Evolutionary conservation across 225 moss, liverwort and hornwort species (phyloP).

Genomic region (Ulota crispa): DNA sequence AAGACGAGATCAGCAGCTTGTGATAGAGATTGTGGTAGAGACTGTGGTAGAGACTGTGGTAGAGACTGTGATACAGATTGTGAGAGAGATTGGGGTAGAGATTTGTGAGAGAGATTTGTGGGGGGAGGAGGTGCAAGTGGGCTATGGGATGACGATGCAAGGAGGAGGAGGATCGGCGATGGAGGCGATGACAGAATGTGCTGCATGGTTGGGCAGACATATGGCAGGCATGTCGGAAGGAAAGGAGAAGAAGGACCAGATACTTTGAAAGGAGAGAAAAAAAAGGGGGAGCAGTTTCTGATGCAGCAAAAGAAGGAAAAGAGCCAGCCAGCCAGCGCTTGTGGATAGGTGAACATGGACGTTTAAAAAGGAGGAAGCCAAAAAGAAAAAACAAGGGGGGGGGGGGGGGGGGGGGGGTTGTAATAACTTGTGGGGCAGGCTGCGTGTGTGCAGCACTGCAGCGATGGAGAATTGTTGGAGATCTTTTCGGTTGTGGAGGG

Average conservation of each 20-base stretch:
- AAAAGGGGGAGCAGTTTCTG: neutral
- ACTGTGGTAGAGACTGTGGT: too few relatives aligned
- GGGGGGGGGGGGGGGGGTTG: too few relatives aligned
- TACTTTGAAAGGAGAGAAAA: neutral
- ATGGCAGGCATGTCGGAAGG: conserved; percentile 15
- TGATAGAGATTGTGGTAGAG: too few relatives aligned
- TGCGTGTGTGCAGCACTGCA: too few relatives aligned
- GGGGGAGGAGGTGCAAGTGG: conserved; percentile 10
- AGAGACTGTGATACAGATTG: neutral
- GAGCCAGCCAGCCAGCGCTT: too few relatives aligned
- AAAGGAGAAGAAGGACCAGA: neutral
- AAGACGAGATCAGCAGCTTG: too few relatives aligned
- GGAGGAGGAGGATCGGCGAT: neutral
- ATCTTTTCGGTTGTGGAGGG: neutral
- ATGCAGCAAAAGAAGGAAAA: too few relatives aligned
- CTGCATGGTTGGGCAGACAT: neutral
- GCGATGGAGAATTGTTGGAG: neutral
- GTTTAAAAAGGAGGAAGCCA: too few relatives aligned
- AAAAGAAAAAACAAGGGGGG: too few relatives aligned
- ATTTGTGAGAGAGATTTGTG: neutral
- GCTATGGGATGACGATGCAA: neutral
- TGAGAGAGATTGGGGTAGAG: neutral
- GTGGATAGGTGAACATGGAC: too few relatives aligned
- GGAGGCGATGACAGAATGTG: neutral
- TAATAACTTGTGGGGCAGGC: too few relatives aligned